phyloP scores from a whole-genome alignment of 1,284 basidiomycete genomes.

The Fistulina hepatica region DNA sequence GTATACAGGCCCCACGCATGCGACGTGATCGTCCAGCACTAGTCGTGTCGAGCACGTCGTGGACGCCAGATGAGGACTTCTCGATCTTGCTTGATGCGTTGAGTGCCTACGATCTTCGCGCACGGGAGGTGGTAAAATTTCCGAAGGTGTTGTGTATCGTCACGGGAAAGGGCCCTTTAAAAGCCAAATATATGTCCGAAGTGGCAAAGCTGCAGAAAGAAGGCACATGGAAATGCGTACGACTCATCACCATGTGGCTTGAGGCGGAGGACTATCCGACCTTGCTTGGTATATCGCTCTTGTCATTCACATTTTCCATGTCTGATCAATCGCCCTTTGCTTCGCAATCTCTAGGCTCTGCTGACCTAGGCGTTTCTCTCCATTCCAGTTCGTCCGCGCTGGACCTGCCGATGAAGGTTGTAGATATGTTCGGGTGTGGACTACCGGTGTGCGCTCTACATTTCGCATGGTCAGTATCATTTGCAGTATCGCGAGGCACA shows the following conservation, averaged over 20 bases:
- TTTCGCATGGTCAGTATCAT: constrained; percentile 65
- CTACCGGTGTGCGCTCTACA: constrained; percentile 87
- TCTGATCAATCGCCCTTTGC: not conserved
- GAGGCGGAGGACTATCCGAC: constrained; percentile 82
- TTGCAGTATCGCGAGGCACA: not conserved
- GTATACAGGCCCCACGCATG: constrained; percentile 32
- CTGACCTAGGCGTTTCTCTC: constrained; percentile 86
- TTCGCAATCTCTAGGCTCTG: constrained; percentile 57
- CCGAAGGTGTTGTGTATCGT: constrained; percentile 78
- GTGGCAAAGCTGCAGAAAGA: constrained; percentile 44
- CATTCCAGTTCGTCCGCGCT: constrained; percentile 86
- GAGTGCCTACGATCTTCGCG: constrained; percentile 54
- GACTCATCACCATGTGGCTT: constrained; percentile 79
- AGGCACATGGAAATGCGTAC: constrained; percentile 83
- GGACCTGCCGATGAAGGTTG: constrained; percentile 98
- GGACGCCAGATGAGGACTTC: constrained; percentile 98
- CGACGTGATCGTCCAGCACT: constrained; percentile 74
- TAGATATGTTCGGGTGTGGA: constrained; percentile 98
- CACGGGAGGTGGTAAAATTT: constrained; percentile 33
- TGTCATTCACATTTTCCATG: constrained; percentile 8
- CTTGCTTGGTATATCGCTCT: constrained; percentile 50
- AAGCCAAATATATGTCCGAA: constrained; percentile 61
- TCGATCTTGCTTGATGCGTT: constrained; percentile 71
- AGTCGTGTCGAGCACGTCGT: constrained; percentile 87
- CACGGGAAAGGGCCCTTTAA: constrained; percentile 86